phyloP scores from a whole-genome alignment of 192 early-diverging fungal genomes.

The Funneliformis geosporum region DNA sequence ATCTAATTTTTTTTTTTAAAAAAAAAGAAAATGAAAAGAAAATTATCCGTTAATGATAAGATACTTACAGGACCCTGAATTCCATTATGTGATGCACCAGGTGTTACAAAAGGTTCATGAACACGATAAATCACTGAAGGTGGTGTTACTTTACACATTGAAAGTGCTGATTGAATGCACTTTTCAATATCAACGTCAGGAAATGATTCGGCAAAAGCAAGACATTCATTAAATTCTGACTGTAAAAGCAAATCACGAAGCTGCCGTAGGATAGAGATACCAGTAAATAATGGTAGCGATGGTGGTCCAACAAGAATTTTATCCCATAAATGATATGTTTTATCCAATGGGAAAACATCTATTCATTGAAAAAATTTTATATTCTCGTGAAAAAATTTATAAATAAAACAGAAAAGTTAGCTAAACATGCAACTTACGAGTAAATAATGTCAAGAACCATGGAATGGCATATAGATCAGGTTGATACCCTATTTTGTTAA shows the following conservation, averaged over 20 bases:
- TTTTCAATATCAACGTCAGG: conserved; percentile 74
- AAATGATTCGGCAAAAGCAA: conserved; percentile 56
- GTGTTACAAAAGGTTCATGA: conserved; percentile 39
- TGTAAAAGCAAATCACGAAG: conserved; percentile 60
- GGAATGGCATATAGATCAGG: conserved; percentile 79
- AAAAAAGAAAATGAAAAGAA: too few species aligned
- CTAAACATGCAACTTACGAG: conserved; percentile 55
- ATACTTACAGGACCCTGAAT: not conserved
- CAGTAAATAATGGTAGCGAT: conserved; percentile 67
- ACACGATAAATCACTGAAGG: conserved; percentile 52
- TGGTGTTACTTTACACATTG: conserved; percentile 70
- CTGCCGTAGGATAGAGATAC: conserved; percentile 69
- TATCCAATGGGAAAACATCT: conserved; percentile 83
- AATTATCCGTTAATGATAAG: not conserved
- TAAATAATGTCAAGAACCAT: conserved; percentile 83
- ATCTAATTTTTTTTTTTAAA: too few species aligned
- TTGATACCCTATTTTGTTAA: conserved; percentile 60
- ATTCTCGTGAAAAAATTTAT: not conserved
- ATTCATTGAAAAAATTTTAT: not conserved
- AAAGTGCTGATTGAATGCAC: conserved; percentile 61
- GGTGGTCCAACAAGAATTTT: conserved; percentile 66
- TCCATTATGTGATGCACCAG: conserved; percentile 2
- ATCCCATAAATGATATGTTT: conserved; percentile 82
- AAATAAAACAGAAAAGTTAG: conserved; percentile 7
- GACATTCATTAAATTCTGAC: conserved; percentile 71